These are phyloP conservation scores for Gautieria morchelliformis DNA, from an alignment of 768 basidiomycete species.

Conservation along the genomic window DNA sequence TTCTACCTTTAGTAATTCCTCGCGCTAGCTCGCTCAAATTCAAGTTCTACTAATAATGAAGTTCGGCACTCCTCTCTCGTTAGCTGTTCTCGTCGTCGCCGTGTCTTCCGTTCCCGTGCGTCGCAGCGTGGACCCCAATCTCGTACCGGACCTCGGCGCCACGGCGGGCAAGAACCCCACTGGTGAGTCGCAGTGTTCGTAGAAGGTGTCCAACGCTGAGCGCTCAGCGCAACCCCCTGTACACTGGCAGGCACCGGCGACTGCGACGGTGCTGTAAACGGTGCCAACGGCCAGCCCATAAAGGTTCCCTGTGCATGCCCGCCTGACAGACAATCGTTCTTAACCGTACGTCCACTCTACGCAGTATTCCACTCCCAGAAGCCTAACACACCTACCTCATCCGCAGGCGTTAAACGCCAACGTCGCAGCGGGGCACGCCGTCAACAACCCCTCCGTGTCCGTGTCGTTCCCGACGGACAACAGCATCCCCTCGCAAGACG, in stretches of 20 bases:
- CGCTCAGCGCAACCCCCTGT: too few relatives aligned
- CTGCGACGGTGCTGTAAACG: constrained; percentile 54
- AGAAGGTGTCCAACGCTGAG: not conserved
- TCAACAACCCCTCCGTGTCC: constrained; percentile 18
- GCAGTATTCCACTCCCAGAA: not conserved
- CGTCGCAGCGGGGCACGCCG: constrained; percentile 17
- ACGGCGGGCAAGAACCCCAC: constrained; percentile 49
- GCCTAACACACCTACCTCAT: not conserved
- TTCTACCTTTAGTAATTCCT: too few relatives aligned
- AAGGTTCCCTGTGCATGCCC: constrained; percentile 61
- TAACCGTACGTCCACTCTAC: not conserved
- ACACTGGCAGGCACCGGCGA: constrained; percentile 56
- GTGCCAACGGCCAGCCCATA: constrained; percentile 44
- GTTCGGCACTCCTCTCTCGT: constrained; percentile 23
- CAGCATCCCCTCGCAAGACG: constrained; percentile 11
- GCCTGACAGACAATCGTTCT: constrained; percentile 24
- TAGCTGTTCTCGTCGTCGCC: constrained; percentile 21
- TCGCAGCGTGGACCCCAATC: constrained; percentile 38
- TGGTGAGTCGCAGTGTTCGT: constrained; percentile 25
- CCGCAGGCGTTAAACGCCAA: constrained; percentile 12
- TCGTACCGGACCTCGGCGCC: constrained; percentile 56
- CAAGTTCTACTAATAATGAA: constrained; percentile 18
- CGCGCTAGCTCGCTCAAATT: too few relatives aligned
- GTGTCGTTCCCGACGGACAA: constrained; percentile 18
- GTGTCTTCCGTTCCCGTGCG: constrained; percentile 33